These are phyloP conservation scores for Saccharomyces hybrid DNA, from an alignment of 1,139 yeast species.

Conservation along the genomic window DNA sequence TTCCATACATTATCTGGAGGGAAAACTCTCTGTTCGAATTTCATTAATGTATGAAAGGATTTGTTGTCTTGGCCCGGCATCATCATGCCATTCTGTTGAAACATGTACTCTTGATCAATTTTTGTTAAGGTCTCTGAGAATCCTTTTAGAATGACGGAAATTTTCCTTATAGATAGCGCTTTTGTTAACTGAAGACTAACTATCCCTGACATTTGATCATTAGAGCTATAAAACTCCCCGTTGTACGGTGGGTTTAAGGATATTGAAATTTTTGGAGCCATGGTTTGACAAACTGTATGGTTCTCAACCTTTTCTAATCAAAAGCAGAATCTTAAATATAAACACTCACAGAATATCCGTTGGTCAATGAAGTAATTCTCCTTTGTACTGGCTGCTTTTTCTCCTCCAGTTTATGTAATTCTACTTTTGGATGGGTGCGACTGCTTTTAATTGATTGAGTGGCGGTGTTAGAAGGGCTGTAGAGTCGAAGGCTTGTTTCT, in stretches of 20 bases:
- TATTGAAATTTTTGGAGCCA: slow-evolving; percentile 22
- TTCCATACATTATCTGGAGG: slow-evolving; percentile 31
- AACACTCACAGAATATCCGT: neutral
- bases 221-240: slow-evolving; percentile 22
- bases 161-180: slow-evolving; percentile 21
- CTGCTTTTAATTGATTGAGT: neutral
- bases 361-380: neutral
- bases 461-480: neutral
- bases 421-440: neutral
- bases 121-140: slow-evolving; percentile 25
- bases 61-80: slow-evolving; percentile 23
- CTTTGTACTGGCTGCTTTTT: neutral
- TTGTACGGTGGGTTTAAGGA: slow-evolving; percentile 23
- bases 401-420: neutral
- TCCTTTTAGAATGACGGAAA: slow-evolving; percentile 23
- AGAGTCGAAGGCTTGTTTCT: neutral
- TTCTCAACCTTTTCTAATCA: neutral
- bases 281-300: slow-evolving; percentile 4
- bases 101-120: slow-evolving; percentile 17
- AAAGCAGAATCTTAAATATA: neutral
- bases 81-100: slow-evolving; percentile 20
- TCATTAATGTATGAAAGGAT: slow-evolving; percentile 21
- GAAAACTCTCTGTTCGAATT: slow-evolving; percentile 20
- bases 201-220: slow-evolving; percentile 24
- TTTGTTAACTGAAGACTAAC: slow-evolving; percentile 17